Evolutionary conservation across 2,329 filamentous ascomycete genomes (phyloP), one percentile per base, ranked within the genome.

Genomic region (Colletotrichum karsti): DNA sequence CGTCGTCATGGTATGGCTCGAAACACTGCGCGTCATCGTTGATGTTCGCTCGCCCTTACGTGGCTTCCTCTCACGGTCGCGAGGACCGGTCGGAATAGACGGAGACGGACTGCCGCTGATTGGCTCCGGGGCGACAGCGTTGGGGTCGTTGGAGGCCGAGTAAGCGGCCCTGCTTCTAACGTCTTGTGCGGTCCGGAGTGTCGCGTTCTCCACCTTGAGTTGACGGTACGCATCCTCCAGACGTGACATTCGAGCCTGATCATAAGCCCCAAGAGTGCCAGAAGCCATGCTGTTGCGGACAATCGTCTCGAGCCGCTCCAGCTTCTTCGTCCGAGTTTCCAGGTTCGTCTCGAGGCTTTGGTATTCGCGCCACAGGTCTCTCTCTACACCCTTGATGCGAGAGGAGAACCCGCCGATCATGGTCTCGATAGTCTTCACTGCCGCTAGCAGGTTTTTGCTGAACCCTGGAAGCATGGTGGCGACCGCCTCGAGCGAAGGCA

Each of bases 351-450:
- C 94, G 2, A 99, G 85, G 0, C 87, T 89, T 74, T 97, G 93
- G 75, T 98, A 98, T 75, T 98, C 95, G 70, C 94, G 93, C 82
- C 91, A 92, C n/a, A 98, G 82, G 68, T 97, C 93, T 54, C 93
- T 91, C 78, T 99, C 96, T n/a, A 98, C 91, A 7, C 86, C 84
- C 74, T 93, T 93, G 76, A 98, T 93, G 67, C 93, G 91, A 41
- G 87, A 85, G 74, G 93, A 92, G 83, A 97, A 97, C 8, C 89
- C 88, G 18, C 88, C 87, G 37, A 98, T 85, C 71, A 97, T 89
- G 18, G 86, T 85, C 82, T 98, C 96, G 62, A 98, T 91, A 3
- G 91, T 93, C 83, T 95, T 97, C 69, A 98, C 88, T 0, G 95
- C 95, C 1, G 91, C 89, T 46, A 98, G 81, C 26, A 99, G 86